Percentiles rank a stretch among this genome's conserved stretches.
Conservation (phyloP, 1,284 basidiomycete genomes). For the Xanthoconium separans region DNA sequence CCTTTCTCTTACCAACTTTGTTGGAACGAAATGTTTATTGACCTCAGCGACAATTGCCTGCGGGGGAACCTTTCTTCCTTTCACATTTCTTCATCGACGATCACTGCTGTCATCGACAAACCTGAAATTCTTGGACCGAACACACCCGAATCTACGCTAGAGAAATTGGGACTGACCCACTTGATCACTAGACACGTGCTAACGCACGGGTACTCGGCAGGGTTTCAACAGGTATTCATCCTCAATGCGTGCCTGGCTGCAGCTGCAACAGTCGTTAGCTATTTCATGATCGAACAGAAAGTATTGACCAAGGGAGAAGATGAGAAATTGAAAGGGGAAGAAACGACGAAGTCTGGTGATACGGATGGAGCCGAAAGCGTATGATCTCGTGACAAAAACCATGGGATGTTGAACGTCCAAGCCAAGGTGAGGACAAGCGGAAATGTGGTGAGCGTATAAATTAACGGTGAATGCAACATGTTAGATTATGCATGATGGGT, state of each 20-base stretch:
- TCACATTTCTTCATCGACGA: constrained; percentile 35
- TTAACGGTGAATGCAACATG: neutral
- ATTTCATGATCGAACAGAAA: constrained; percentile 57
- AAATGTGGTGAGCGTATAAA: neutral
- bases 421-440: neutral
- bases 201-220: constrained; percentile 50
- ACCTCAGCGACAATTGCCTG: constrained; percentile 53
- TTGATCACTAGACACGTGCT: constrained; percentile 44
- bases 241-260: constrained; percentile 50
- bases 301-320: constrained; percentile 60
- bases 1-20: neutral
- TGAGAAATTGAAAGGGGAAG: constrained; percentile 39
- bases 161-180: constrained; percentile 38
- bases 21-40: neutral
- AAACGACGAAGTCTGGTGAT: constrained; percentile 8
- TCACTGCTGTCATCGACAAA: constrained; percentile 46
- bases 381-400: neutral
- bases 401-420: neutral
- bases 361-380: constrained; percentile 3
- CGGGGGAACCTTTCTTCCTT: constrained; percentile 41
- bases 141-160: constrained; percentile 26
- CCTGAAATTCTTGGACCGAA: constrained; percentile 44
- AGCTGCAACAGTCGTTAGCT: constrained; percentile 47
- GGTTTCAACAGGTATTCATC: constrained; percentile 59
- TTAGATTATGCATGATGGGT: no score